phyloP scores from a whole-genome alignment of 176 grass and related monocot species.

The Eremochloa ophiuroides region DNA sequence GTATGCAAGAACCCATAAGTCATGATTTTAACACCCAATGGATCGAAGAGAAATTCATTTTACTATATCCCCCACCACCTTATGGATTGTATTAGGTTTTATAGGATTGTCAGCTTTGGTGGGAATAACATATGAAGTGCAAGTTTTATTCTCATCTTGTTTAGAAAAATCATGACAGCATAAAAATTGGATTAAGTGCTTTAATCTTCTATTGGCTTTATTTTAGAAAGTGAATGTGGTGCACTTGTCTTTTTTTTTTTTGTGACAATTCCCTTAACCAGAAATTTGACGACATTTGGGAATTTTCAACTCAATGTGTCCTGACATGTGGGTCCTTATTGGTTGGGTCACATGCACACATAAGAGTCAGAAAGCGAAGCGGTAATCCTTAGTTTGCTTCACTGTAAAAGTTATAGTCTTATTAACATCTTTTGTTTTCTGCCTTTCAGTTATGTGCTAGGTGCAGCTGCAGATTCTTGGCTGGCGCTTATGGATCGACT shows the following conservation, averaged over 20 bases:
- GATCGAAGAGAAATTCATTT: not conserved
- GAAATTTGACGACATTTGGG: not conserved
- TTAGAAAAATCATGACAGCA: not conserved
- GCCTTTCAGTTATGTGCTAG: constrained; percentile 32
- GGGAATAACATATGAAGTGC: not conserved
- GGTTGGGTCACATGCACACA: not conserved
- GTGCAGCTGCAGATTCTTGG: constrained; percentile 55
- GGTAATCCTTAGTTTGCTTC: not conserved
- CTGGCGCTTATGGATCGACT: constrained; percentile 63
- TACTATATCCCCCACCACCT: not conserved
- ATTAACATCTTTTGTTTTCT: constrained; percentile 14
- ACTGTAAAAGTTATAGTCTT: not conserved
- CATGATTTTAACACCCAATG: not conserved
- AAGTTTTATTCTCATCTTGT: not conserved
- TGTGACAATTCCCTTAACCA: not conserved
- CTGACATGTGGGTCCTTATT: not conserved
- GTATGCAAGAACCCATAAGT: not conserved
- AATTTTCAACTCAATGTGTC: not conserved
- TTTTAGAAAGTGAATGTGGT: not conserved
- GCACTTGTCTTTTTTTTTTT: not conserved
- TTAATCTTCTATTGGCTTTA: not conserved
- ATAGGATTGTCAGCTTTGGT: not conserved
- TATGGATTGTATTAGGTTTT: not conserved
- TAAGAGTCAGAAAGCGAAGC: not conserved
- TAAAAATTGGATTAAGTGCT: not conserved